A percentile compares a stretch with the other conserved stretches of the same genome.
phyloP scores from a whole-genome alignment of 306 rosid genomes.

The Mimosa bimucronata region DNA sequence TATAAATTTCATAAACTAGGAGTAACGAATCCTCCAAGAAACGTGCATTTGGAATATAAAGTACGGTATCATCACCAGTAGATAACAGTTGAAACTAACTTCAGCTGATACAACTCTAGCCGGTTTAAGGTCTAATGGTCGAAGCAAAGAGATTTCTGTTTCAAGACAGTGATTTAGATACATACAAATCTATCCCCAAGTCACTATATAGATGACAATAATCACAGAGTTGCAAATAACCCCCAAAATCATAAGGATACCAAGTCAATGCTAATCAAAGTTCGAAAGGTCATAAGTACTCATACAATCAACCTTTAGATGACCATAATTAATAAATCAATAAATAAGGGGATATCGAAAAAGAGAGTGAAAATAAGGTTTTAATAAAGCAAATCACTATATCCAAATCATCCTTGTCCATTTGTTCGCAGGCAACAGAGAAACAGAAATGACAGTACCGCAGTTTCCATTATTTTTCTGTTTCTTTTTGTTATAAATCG shows the following conservation, averaged over 20 bases:
- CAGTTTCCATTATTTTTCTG: neutral
- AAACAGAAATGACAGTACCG: neutral
- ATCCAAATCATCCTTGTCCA: slow-evolving; percentile 17
- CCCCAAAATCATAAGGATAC: neutral
- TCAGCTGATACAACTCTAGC: neutral
- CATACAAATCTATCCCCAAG: neutral
- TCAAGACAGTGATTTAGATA: neutral
- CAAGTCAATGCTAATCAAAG: neutral
- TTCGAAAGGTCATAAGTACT: neutral
- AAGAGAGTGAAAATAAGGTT: neutral
- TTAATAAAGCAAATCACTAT: neutral
- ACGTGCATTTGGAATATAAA: neutral
- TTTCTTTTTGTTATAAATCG: neutral
- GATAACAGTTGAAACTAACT: neutral
- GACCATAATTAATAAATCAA: neutral
- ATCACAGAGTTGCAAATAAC: neutral
- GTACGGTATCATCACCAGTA: neutral
- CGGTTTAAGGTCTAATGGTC: slow-evolving; percentile 17
- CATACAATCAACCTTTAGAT: neutral
- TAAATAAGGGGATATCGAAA: neutral
- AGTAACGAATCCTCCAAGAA: neutral
- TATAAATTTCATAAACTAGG: neutral
- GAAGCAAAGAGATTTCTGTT: neutral
- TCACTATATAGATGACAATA: neutral
- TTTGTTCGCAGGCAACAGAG: neutral